These are phyloP conservation scores for Quercus berberidifolia DNA, from an alignment of 306 rosid genomes.

Conservation along the genomic window DNA sequence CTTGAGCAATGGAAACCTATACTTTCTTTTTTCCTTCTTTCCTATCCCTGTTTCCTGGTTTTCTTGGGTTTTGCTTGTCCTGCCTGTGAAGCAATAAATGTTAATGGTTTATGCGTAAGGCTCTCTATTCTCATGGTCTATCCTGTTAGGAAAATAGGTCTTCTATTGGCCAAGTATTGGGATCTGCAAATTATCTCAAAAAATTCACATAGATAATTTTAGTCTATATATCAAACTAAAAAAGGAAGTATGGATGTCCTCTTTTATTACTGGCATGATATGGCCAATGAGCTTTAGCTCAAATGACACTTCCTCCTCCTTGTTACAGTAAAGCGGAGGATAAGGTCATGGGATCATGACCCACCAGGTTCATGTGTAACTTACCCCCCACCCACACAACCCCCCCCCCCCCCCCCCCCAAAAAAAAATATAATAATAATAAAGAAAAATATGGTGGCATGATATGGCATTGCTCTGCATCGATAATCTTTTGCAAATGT, in stretches of 20 bases:
- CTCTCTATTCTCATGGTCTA: background rate
- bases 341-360: too few relatives aligned
- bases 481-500: background rate
- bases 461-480: background rate
- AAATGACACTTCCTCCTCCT: too few relatives aligned
- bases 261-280: slow-evolving; percentile 6
- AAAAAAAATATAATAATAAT: too few relatives aligned
- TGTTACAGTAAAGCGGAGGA: too few relatives aligned
- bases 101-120: background rate
- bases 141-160: background rate
- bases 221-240: slow-evolving; percentile 2
- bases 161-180: background rate
- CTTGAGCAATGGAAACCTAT: background rate
- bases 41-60: background rate
- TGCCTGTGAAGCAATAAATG: background rate
- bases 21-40: background rate
- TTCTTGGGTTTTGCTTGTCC: background rate
- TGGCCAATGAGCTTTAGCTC: too few relatives aligned
- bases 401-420: too few relatives aligned
- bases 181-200: slow-evolving; percentile 9
- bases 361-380: too few relatives aligned
- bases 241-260: background rate
- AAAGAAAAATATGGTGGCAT: background rate
- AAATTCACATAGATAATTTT: background rate
- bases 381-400: rapidly evolving